Percentiles rank a stretch among this genome's conserved stretches.
phyloP scores from a whole-genome alignment of 345 rosid genomes.

The Microthlaspi erraticum region DNA sequence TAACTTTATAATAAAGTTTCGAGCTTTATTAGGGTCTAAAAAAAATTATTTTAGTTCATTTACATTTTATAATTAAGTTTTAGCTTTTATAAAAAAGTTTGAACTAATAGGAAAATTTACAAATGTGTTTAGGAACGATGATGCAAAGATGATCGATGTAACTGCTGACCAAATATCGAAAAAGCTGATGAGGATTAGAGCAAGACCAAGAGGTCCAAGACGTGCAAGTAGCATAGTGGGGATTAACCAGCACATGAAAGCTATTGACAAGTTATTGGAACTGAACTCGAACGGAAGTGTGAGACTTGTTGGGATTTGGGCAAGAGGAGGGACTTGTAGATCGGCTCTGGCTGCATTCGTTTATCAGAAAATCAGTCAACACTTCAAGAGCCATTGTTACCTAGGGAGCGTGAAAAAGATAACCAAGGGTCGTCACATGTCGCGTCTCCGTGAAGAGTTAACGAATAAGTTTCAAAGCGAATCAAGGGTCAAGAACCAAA shows the following conservation, averaged over 20 bases:
- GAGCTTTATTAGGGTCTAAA: too few species aligned
- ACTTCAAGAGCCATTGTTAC: slow-evolving; percentile 37
- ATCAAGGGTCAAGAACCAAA: slow-evolving; percentile 29
- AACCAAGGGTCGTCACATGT: neutral
- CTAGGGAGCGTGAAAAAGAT: slow-evolving; percentile 33
- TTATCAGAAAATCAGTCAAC: slow-evolving; percentile 27
- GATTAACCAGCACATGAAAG: slow-evolving; percentile 30
- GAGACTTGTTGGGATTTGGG: slow-evolving; percentile 40
- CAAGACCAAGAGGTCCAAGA: too few species aligned
- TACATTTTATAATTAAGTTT: too few species aligned
- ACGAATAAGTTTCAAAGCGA: neutral
- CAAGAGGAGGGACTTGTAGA: slow-evolving; percentile 37
- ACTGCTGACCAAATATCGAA: neutral
- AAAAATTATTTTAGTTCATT: too few species aligned
- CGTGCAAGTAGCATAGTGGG: slow-evolving; percentile 25
- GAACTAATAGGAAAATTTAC: too few species aligned
- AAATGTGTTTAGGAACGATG: too few species aligned
- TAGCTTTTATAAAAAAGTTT: too few species aligned
- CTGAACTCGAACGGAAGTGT: slow-evolving; percentile 15
- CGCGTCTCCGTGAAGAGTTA: neutral
- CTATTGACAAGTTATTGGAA: slow-evolving; percentile 16
- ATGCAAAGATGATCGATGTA: too few species aligned
- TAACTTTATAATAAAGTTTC: too few species aligned
- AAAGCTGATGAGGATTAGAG: too few species aligned
- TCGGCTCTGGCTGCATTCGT: slow-evolving; percentile 36